These are phyloP conservation scores for Lindgomyces ingoldianus DNA, from an alignment of 495 filamentous ascomycete genomes.

Conservation along the genomic window DNA sequence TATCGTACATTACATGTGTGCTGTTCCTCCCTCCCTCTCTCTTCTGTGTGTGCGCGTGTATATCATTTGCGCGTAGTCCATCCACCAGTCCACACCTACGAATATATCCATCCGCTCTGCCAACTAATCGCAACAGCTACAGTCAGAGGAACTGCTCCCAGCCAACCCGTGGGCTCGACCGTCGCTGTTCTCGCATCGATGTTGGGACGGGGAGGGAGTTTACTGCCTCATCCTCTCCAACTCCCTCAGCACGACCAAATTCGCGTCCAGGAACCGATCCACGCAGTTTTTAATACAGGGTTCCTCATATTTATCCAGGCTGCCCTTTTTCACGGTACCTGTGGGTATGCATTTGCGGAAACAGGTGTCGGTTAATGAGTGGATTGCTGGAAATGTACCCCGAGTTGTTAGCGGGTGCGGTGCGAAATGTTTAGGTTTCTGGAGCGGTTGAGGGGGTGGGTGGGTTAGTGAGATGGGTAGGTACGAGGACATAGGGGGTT, in stretches of 20 bases:
- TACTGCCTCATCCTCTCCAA: slow-evolving; percentile 62
- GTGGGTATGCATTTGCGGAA: slow-evolving; percentile 86
- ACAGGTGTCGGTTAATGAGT: slow-evolving; percentile 83
- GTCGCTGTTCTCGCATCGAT: no score
- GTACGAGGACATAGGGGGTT: neutral
- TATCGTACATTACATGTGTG: no score
- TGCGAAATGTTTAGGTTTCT: neutral
- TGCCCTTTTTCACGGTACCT: slow-evolving; percentile 60
- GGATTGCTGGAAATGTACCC: slow-evolving; percentile 55
- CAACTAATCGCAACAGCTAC: no score
- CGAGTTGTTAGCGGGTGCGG: neutral
- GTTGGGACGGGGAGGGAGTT: no score
- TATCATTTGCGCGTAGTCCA: no score
- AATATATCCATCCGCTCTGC: no score
- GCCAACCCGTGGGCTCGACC: no score
- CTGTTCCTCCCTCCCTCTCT: no score
- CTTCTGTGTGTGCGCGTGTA: no score
- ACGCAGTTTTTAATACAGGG: slow-evolving; percentile 87
- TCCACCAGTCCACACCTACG: no score
- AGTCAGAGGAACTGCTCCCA: no score
- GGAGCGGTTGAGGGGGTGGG: neutral
- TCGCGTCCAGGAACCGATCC: slow-evolving; percentile 88
- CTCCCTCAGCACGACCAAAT: slow-evolving; percentile 76
- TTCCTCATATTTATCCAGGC: slow-evolving; percentile 75
- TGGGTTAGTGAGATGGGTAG: neutral